A percentile compares a stretch with the other conserved stretches of the same genome.
These are phyloP conservation scores for Cryptosporidium bovis DNA, from an alignment of 169 alveolate genomes.

Conservation along the genomic window DNA sequence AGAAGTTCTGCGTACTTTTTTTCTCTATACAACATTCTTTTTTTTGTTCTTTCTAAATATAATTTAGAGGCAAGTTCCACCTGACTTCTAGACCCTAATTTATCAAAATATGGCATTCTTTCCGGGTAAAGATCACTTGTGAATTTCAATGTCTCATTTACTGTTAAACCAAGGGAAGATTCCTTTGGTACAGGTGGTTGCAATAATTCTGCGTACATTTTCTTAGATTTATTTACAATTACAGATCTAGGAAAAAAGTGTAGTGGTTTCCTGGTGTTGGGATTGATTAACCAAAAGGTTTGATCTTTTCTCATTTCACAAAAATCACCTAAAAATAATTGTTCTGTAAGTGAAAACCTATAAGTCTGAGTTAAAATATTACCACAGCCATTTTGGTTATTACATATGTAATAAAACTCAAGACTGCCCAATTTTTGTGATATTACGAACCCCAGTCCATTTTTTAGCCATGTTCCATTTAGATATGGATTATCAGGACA, in stretches of 20 bases:
- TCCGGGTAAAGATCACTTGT: slow-evolving; percentile 6
- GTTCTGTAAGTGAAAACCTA: slow-evolving; percentile 51
- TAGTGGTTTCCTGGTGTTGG: slow-evolving; percentile 52
- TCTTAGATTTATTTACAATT: slow-evolving; percentile 43
- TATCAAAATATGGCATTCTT: slow-evolving; percentile 16
- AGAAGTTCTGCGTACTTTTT: background rate
- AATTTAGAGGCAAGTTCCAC: background rate
- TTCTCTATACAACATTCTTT: slow-evolving; percentile 2
- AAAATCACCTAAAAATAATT: slow-evolving; percentile 54
- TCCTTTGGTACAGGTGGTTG: slow-evolving; percentile 50
- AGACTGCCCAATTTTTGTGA: slow-evolving; percentile 66
- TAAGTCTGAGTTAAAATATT: slow-evolving; percentile 30
- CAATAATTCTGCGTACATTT: slow-evolving; percentile 46
- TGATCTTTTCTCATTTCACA: slow-evolving; percentile 35
- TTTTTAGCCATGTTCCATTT: slow-evolving; percentile 42
- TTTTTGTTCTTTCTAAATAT: slow-evolving; percentile 29
- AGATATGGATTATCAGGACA: slow-evolving; percentile 58
- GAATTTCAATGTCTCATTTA: background rate
- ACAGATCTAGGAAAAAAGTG: slow-evolving; percentile 31
- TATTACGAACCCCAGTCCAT: slow-evolving; percentile 63
- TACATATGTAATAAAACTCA: slow-evolving; percentile 34
- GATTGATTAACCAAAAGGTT: slow-evolving; percentile 38
- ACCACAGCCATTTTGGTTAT: background rate
- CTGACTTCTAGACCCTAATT: background rate
- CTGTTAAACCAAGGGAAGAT: slow-evolving; percentile 43